phyloP scores from a whole-genome alignment of 2,329 filamentous ascomycete species.

The Huntiella bhutanensis region DNA sequence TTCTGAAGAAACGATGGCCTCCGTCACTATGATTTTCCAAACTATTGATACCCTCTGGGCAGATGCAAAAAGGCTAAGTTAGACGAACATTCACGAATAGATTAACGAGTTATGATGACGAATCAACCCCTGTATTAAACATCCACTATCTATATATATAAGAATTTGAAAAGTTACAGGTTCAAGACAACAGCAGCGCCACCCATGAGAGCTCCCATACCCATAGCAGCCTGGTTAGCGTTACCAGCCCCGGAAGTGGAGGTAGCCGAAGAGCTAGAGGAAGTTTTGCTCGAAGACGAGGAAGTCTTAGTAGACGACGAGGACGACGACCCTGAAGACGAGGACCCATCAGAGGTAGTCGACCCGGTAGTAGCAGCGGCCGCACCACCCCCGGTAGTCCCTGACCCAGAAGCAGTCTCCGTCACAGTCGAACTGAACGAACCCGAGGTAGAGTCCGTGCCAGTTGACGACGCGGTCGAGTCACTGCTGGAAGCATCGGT shows the following conservation, averaged over 20 bases:
- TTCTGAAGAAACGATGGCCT: conserved; percentile 51
- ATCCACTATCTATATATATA: not conserved
- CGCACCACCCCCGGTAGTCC: conserved; percentile 1
- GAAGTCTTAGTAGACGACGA: conserved; percentile 12
- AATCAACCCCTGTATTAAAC: not conserved
- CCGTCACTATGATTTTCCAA: conserved; percentile 82
- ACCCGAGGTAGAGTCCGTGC: conserved; percentile 9
- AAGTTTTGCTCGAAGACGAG: conserved; percentile 9
- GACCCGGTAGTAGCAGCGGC: not conserved
- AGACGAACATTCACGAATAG: not conserved
- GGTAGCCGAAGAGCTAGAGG: conserved; percentile 10
- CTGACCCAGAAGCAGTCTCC: conserved; percentile 13
- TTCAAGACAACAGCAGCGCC: conserved; percentile 27
- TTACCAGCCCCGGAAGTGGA: conserved; percentile 16
- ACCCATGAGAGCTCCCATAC: conserved; percentile 27
- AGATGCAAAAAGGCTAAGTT: conserved; percentile 3
- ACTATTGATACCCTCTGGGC: conserved; percentile 56
- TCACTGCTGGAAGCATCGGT: conserved; percentile 8
- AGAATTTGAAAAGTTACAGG: conserved; percentile 19
- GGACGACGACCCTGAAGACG: conserved; percentile 1
- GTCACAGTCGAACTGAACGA: conserved; percentile 13
- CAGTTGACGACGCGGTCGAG: conserved; percentile 9
- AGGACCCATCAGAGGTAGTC: conserved; percentile 10
- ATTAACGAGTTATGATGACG: not conserved
- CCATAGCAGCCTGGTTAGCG: conserved; percentile 24